Evolutionary conservation across 129 eudicot genomes (phyloP).

Genomic region (Chrysanthemum seticuspe): DNA sequence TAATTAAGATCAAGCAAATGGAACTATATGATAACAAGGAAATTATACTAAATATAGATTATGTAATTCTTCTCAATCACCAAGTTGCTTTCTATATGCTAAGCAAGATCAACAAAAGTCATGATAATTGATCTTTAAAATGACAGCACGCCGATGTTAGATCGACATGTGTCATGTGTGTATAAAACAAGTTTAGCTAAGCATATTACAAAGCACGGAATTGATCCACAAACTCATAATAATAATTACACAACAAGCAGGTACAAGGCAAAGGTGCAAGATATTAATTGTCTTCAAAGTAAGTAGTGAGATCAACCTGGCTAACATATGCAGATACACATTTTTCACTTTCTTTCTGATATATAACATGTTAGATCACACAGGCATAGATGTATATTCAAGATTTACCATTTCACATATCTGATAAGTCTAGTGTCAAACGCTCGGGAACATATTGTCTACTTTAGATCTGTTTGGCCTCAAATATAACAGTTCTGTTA

Average conservation of each 20-base stretch:
- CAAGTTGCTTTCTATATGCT: too few species aligned
- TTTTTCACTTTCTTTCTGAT: not conserved
- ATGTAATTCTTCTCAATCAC: too few species aligned
- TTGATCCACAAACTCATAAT: not conserved
- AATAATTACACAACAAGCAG: not conserved
- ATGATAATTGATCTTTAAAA: not conserved
- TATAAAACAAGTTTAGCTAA: not conserved
- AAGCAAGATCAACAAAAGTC: too few species aligned
- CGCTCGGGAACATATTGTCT: not conserved
- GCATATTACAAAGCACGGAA: not conserved
- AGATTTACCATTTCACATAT: not conserved
- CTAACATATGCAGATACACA: not conserved
- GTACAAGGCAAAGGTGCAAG: not conserved
- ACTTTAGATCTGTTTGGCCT: not conserved
- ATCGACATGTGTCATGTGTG: not conserved
- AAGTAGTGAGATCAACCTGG: not conserved
- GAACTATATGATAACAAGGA: slow-evolving; percentile 4
- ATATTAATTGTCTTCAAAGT: not conserved
- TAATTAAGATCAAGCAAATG: not conserved
- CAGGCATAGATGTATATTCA: not conserved
- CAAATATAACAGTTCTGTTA: not conserved
- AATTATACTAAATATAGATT: too few species aligned
- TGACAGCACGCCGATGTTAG: not conserved
- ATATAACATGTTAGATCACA: not conserved
- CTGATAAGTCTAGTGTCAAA: not conserved